Evolutionary conservation across 108 stramenopile species (phyloP).

Genomic region (Nitzschia sp.): DNA sequence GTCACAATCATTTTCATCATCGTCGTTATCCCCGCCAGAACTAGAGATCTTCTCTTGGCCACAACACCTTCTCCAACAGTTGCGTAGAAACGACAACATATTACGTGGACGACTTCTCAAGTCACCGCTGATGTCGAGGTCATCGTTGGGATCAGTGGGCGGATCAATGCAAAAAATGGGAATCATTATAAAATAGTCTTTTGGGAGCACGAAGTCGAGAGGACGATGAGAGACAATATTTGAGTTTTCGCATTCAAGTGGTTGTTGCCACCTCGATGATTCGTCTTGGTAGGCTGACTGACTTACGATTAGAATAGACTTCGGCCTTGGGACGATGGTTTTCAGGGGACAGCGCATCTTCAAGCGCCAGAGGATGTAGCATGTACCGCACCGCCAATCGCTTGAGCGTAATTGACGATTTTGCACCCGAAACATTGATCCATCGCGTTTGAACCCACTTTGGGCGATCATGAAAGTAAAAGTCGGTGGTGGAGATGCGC

Average conservation of each 20-base stretch:
- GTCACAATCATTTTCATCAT: background rate
- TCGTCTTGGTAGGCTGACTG: background rate
- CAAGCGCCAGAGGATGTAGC: constrained; percentile 42
- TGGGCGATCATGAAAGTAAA: constrained; percentile 29
- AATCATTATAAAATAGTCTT: constrained; percentile 31
- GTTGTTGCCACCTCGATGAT: background rate
- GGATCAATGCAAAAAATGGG: constrained; percentile 25
- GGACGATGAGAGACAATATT: too few relatives aligned
- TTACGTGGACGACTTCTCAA: background rate
- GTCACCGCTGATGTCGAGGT: background rate
- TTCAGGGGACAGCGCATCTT: constrained; percentile 32
- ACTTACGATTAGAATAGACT: constrained; percentile 21
- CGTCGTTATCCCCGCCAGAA: background rate
- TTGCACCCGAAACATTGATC: constrained; percentile 29
- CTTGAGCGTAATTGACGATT: constrained; percentile 28
- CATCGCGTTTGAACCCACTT: constrained; percentile 33
- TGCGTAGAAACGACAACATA: background rate
- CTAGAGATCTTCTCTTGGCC: background rate
- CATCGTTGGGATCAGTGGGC: background rate
- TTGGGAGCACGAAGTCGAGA: too few relatives aligned
- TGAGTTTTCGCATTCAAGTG: background rate
- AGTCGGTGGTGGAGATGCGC: constrained; percentile 10
- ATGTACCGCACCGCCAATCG: constrained; percentile 34
- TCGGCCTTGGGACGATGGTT: constrained; percentile 37
- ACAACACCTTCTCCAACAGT: background rate